Conservation (phyloP, 768 basidiomycete species). For the Mycena epipterygia region DNA sequence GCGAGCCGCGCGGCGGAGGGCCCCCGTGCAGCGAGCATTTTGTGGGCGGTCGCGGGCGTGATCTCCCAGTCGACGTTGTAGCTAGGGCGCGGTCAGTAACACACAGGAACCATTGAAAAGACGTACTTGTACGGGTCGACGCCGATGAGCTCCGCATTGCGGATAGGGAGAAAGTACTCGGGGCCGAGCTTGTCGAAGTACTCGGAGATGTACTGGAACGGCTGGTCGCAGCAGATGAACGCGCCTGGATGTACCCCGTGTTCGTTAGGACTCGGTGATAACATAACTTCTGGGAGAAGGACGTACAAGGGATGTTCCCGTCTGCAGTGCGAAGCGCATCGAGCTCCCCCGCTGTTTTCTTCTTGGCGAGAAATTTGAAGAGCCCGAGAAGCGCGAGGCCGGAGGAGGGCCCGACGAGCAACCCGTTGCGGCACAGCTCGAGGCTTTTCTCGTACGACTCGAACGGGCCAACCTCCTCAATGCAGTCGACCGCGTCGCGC, state of each 20-base stretch:
- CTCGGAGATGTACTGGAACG: conserved; percentile 43
- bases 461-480: conserved; percentile 39
- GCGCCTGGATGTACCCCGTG: conserved; percentile 31
- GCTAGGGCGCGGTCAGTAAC: background rate
- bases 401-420: conserved; percentile 42
- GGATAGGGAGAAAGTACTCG: conserved; percentile 38
- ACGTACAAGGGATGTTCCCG: conserved; percentile 39
- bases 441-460: conserved; percentile 41
- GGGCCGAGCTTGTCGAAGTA: conserved; percentile 40
- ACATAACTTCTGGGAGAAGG: background rate
- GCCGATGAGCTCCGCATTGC: conserved; percentile 38
- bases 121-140: conserved; percentile 40
- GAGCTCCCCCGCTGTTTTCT: conserved; percentile 32
- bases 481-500: conserved; percentile 39
- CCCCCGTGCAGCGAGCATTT: conserved; percentile 17
- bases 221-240: conserved; percentile 43
- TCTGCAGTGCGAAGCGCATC: conserved; percentile 34
- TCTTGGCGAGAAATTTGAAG: conserved; percentile 41
- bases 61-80: conserved; percentile 43
- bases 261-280: background rate
- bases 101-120: background rate
- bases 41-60: conserved; percentile 31
- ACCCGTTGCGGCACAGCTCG: conserved; percentile 40
- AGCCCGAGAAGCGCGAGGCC: conserved; percentile 39
- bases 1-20: background rate